Conservation (phyloP, 2,329 filamentous ascomycete species). For the Stylonectria norvegica region DNA sequence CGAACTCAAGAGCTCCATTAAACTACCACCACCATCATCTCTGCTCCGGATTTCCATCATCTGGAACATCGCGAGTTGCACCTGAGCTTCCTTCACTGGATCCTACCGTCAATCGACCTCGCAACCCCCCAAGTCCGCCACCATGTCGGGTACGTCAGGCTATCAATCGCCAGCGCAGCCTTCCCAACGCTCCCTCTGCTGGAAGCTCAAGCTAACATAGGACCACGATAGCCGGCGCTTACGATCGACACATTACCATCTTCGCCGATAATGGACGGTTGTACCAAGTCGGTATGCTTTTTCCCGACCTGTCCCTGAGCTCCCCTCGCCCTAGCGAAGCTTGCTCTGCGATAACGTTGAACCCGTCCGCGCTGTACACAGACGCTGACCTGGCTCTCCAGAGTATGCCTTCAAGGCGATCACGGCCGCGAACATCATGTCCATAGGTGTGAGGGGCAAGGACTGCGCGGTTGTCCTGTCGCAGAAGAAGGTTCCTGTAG, state of each 20-base stretch:
- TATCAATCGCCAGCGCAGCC: slow-evolving; percentile 15
- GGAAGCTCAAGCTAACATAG: slow-evolving; percentile 27
- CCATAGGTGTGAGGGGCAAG: slow-evolving; percentile 92
- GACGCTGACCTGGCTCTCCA: slow-evolving; percentile 40
- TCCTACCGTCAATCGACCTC: slow-evolving; percentile 4
- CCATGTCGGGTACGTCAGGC: slow-evolving; percentile 50
- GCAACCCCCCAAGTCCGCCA: slow-evolving; percentile 31
- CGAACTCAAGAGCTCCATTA: slow-evolving; percentile 27
- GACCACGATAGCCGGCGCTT: slow-evolving; percentile 60
- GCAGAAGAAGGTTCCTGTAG: slow-evolving; percentile 98
- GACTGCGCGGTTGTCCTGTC: slow-evolving; percentile 95
- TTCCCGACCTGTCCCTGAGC: slow-evolving; percentile 4
- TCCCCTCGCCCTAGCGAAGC: slow-evolving; percentile 10
- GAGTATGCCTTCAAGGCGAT: slow-evolving; percentile 99
- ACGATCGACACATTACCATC: slow-evolving; percentile 99
- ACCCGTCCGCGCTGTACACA: slow-evolving; percentile 5
- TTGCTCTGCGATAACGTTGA: slow-evolving; percentile 15
- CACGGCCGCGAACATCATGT: slow-evolving; percentile 98
- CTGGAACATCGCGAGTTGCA: slow-evolving; percentile 8
- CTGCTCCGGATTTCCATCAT: slow-evolving; percentile 7
- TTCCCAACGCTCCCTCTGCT: slow-evolving; percentile 6
- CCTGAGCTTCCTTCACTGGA: slow-evolving; percentile 12
- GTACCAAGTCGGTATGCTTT: slow-evolving; percentile 92
- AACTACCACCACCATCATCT: slow-evolving; percentile 17
- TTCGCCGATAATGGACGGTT: slow-evolving; percentile 98